Evolutionary conservation across 2,329 filamentous ascomycete genomes (phyloP).

Genomic region (Botrytis hyacinthi): DNA sequence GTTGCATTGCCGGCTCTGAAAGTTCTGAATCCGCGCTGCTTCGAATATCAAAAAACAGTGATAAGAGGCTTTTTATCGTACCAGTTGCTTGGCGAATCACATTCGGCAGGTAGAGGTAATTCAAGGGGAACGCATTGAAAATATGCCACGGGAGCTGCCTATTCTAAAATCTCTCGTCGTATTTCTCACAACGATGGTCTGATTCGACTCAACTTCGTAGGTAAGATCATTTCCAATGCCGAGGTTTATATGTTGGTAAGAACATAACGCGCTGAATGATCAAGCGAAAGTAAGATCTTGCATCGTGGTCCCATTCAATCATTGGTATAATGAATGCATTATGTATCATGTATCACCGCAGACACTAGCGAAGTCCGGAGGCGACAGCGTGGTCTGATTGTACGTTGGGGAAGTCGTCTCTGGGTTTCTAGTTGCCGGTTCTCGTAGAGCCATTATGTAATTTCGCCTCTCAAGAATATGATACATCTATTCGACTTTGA

Average conservation of each 20-base stretch:
- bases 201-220: not conserved
- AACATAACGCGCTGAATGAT: slow-evolving; percentile 14
- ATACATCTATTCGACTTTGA: not conserved
- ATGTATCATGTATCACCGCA: slow-evolving; percentile 16
- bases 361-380: slow-evolving; percentile 2
- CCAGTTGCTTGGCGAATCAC: not conserved
- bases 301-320: slow-evolving; percentile 12
- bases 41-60: not conserved
- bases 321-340: slow-evolving; percentile 18
- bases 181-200: not conserved
- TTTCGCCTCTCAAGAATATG: not conserved
- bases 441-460: slow-evolving; percentile 15
- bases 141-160: not conserved
- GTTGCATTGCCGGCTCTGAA: not conserved
- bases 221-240: not conserved
- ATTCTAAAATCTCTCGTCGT: not conserved
- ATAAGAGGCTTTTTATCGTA: not conserved
- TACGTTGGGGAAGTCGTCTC: slow-evolving; percentile 13
- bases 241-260: slow-evolving; percentile 4
- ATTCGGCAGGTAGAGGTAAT: not conserved
- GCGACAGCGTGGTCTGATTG: slow-evolving; percentile 3
- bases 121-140: not conserved
- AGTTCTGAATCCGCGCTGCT: not conserved
- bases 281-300: slow-evolving; percentile 3
- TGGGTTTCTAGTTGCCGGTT: not conserved